Base-by-base conservation (phyloP, 1,284 basidiomycete genomes). In the Pholiota adiposa region DNA sequence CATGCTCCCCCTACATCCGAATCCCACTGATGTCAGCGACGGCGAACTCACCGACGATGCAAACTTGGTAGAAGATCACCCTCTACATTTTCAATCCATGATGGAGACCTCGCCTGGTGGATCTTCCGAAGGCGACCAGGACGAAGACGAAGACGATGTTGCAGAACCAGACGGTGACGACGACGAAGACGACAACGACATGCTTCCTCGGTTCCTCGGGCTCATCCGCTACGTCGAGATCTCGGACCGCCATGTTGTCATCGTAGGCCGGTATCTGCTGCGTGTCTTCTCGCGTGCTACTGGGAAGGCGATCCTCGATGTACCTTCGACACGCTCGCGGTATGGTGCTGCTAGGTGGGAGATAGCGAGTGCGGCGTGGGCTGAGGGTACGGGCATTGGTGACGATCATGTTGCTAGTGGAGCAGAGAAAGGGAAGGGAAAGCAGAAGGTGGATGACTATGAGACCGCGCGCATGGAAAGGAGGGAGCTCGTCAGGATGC, bases 181-280 rank as follows among this genome's bases (percentile, higher is more conserved):
- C 7, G 51, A 38, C 34, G 46, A 46, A 5, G 51, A 54, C 14
- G 50, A 56, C 29, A 57, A 60, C 4, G 58, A 61, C 36, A 58
- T 19, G 29, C 61, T 65, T 12, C 70, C 60, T 0, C 59, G 60
- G 5, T 58, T 38, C 14, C 71, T 85, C 8, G 81, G 77, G 2
- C 60, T 72, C 2, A 77, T 89, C 59, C 75, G 77, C 56, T 92
- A 92, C 65, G 88, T 92, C 44, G 90, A 92, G 63, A 70, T 92
- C 56, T 85, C 82, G 53, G 72, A 75, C 36, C 73, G 75, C 9
- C 82, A 89, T 67, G 82, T 84, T 0, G 84, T 92, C 64, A 73
- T 92, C 14, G 90, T 87, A 61, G 83, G 82, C 12, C 65, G 68
- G 4, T 61, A 69, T 16, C 69, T 74, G 5, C 64, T 91, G 36